Evolutionary conservation across 352 stramenopile species (phyloP), one percentile per base, ranked within the genome.

Genomic region (Phytophthora litchii): DNA sequence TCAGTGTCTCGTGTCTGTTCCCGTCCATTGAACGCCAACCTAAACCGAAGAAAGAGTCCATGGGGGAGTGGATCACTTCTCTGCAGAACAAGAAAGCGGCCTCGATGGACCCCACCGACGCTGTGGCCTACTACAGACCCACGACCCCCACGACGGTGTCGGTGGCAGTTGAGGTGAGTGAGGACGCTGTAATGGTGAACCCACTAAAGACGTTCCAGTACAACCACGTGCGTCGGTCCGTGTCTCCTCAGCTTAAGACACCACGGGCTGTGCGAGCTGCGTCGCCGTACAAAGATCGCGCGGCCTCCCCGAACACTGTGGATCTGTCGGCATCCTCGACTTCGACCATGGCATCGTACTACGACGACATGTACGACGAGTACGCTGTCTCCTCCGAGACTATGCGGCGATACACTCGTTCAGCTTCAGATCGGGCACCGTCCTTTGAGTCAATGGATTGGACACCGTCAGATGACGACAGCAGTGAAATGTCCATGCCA

Each of bases 311-410:
- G 6, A 56, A 46, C 8, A 51, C 52, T n/a, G 69, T 86, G 34
- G 82, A 91, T 38, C 54, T 91, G 20, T 79, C 71, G 31, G 77
- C 78, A 21, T 91, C 82, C 16, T 87, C 86, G 61, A 72, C 74
- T n/a, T 91, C 82, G 17, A 91, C 82, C 4, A 67, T 81, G 53
- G 70, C 78, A 10, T 88, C 79, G 14, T 80, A 79, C 59, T 88
- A 83, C 44, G 81, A 91, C 42, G 81, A 89, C 56, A 70, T 77
- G 61, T 77, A 83, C 62, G 77, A 89, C 42, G 70, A 86, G 9
- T 67, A 76, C 37, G 47, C 66, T 2, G 42, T 62, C 5, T 66
- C 55, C n/a, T 41, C 60, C 14, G 72, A 82, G 17, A 50, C 42
- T 1, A 32, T 64, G 42, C 57, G 48, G 17, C 68, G 71, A 16